Base-by-base conservation (phyloP, 805 yeast species). In the Saccharomycopsis synnaedendra region DNA sequence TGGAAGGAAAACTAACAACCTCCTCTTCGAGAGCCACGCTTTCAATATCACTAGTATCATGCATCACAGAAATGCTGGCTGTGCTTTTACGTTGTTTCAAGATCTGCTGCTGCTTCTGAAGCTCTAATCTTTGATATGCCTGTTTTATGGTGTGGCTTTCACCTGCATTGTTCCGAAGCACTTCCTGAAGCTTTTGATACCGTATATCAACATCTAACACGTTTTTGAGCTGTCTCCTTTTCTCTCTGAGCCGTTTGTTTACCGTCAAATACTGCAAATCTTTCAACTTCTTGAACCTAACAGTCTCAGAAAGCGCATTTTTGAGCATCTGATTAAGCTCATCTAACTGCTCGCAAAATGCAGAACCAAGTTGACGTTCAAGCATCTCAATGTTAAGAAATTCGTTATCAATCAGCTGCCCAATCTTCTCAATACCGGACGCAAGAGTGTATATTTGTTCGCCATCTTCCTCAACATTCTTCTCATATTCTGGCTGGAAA, bases 341-440 rank as follows among this genome's bases (percentile, higher is more conserved):
- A 19, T 57, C 55, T 0, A 64, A 52, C 9, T 71, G 71, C 49
- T 70, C 74, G 50, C 65, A 68, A 10, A 69, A 51, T 1, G 61
- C 51, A 5, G 64, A 62, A 40, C 62, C 54, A 10, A 70, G 53
- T 36, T 68, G 68, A 48, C 56, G 56, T 3, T 64, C 62, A 39
- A 71, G 54, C 30, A 68, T 67, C 49, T 70, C 74, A 5, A 71
- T 60, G 27, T 78, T 74, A 19, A 80, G 73, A 52, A 75, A 79
- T 37, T 74, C 77, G 38, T 80, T 74, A 61, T 93, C 97, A 53
- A 85, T 80, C 1, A 88, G 82, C 58, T 85, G 88, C 1, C 97
- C 97, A 32, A 87, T 76, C 53, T 79, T 78, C 59, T 93, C 97
- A 51, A 86, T 71, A 3, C 79, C 69, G 3, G 78, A 58, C 1